Base-by-base conservation (phyloP, 345 rosid species). In the Rhizophora apiculata region DNA sequence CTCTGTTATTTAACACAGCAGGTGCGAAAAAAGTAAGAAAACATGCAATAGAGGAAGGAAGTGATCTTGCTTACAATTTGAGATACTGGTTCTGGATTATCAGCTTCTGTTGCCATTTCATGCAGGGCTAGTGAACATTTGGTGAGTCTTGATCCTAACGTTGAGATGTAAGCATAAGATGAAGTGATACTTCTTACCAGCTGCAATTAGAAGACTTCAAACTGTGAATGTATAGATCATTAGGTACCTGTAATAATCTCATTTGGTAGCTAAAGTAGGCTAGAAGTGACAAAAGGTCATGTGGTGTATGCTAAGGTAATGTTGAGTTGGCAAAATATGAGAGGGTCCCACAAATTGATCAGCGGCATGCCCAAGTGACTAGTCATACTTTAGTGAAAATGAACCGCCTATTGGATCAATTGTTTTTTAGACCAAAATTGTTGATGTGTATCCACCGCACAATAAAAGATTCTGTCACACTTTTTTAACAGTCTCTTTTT, bases 81-180 rank as follows among this genome's bases (percentile, higher is more conserved):
- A 43, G 82, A 24, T 51, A 65, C 24, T 6, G 77, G 58, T 79
- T 85, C 87, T 67, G 73, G 73, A 62, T 65, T 74, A 61, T 79
- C 85, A 65, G 72, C 79, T 89, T 73, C 91, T 39, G 91, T 82
- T 59, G 84, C 90, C 97, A 89, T 87, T 68, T 82, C 78, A 76
- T 80, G 74, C 76, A 55, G 76, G 34, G 52, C 19, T 20, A 16
- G 26, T 9, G 52, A 62, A 57, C 27, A 39, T 10, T 6, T 9
- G 51, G 51, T 30, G 6, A 39, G 26, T 57, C 19, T 46, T 68
- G 72, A 68, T 72, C 65, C 26, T 20, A 65, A 19, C 53, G 64
- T 36, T 63, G 37, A 9, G 10, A 11, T 24, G 63, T 32, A 62
- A 21, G 27, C 55, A 21, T 51, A 30, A 32, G 21, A 21, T 63